These are phyloP conservation scores for Nidula microcarpa DNA, from an alignment of 768 basidiomycete species.

Conservation along the genomic window DNA sequence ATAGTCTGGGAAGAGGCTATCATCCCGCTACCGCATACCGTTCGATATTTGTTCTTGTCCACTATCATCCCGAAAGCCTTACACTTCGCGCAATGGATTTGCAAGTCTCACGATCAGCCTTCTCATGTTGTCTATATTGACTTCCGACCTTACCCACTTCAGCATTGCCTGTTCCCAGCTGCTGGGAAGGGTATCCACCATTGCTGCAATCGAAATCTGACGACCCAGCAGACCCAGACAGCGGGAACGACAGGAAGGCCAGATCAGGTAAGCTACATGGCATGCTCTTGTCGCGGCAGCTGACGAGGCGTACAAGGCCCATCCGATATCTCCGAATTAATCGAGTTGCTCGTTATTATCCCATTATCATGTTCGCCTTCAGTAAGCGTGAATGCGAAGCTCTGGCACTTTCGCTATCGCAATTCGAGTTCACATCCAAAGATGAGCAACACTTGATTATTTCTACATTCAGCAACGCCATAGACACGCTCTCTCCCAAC, in stretches of 20 bases:
- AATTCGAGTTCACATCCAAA: constrained; percentile 90
- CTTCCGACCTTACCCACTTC: constrained; percentile 95
- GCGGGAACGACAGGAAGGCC: constrained; percentile 87
- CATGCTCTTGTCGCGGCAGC: background rate
- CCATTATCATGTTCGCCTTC: constrained; percentile 98
- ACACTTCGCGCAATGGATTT: constrained; percentile 99
- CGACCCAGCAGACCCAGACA: constrained; percentile 83
- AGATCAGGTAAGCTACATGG: constrained; percentile 75
- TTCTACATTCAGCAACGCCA: constrained; percentile 92
- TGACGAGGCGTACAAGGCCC: constrained; percentile 45
- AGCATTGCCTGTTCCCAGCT: constrained; percentile 96
- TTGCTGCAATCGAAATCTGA: constrained; percentile 82
- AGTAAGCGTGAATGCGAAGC: constrained; percentile 97
- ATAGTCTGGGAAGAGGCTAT: constrained; percentile 99
- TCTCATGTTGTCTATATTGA: constrained; percentile 99
- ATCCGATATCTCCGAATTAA: constrained; percentile 95
- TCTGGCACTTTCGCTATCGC: constrained; percentile 87
- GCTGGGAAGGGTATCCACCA: constrained; percentile 94
- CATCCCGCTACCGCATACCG: constrained; percentile 92
- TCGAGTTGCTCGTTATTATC: constrained; percentile 99
- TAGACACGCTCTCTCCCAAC: constrained; percentile 80
- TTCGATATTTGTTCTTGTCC: constrained; percentile 97
- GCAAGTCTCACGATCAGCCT: constrained; percentile 94
- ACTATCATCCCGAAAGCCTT: constrained; percentile 99
- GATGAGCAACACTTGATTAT: constrained; percentile 88